Conservation (phyloP, 2,329 filamentous ascomycete genomes). For the Colletotrichum orchidophilum region DNA sequence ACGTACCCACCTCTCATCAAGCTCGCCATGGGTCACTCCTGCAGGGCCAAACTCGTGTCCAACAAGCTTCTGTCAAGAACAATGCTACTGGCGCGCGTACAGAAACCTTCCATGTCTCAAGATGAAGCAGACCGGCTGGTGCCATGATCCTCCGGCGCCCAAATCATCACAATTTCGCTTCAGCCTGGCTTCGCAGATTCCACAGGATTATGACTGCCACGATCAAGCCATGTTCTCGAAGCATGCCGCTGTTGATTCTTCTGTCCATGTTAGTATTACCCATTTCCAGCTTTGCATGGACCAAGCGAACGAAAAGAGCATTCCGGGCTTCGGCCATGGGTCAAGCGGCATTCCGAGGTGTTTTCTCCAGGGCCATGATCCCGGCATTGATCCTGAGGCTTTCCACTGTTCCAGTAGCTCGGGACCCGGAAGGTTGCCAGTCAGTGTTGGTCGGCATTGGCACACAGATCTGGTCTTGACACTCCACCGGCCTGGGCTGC, state of each 20-base stretch:
- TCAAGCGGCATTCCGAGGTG: neutral
- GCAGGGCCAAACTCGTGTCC: neutral
- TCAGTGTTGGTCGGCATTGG: neutral
- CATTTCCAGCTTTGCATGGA: neutral
- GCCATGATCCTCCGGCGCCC: slow-evolving; percentile 16
- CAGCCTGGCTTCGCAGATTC: neutral
- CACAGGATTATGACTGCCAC: neutral
- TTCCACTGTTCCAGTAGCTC: slow-evolving; percentile 14
- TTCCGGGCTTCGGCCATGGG: neutral
- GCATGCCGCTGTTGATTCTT: neutral
- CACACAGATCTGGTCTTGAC: neutral
- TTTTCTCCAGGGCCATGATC: slow-evolving; percentile 1
- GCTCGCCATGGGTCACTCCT: neutral
- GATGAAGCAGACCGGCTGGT: slow-evolving; percentile 16
- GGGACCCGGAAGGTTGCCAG: neutral
- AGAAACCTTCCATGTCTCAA: slow-evolving; percentile 18
- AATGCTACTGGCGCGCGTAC: slow-evolving; percentile 1
- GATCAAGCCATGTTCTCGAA: neutral
- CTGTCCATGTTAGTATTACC: neutral
- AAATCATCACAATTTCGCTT: neutral
- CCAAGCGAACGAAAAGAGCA: neutral
- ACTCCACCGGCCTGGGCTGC: neutral
- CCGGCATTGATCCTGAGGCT: neutral
- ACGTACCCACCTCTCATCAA: neutral
- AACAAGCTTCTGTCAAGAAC: slow-evolving; percentile 10